Base-by-base conservation (phyloP, 2,329 filamentous ascomycete species). In the Neopestalotiopsis rosae region DNA sequence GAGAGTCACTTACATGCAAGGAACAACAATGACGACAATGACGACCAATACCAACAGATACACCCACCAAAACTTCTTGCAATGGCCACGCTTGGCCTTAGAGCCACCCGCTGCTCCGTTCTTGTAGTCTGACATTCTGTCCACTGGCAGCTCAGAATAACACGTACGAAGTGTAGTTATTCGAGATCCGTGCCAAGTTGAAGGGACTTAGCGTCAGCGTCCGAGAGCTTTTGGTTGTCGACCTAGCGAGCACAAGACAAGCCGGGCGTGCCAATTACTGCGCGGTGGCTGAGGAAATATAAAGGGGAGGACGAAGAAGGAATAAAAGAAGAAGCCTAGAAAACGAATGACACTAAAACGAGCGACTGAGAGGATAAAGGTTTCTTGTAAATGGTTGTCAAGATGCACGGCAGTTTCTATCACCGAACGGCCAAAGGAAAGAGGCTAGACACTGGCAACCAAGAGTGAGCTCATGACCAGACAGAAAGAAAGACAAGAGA, bases 61-160 rank as follows among this genome's bases (percentile, higher is more conserved):
- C 71, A 84, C 74, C 89, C 89, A 91, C 90, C 89, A 91, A 73
- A 86, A 90, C 72, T 81, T 83, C 75, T 79, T 83, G 76, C 85
- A 86, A 76, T 89, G 87, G 61, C 82, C 80, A 67, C 80, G 79
- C 72, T 81, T 80, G 38, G 77, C 77, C 69, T 81, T 79, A 30
- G 69, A 68, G 71, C 79, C 81, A 76, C 82, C 83, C 66, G 75
- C 65, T 20, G 72, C 61, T 24, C 66, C 72, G 70, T 73, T 75
- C 58, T 70, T 34, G 61, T 73, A 72, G 13, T 61, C 65, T 10
- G 65, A 59, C 65, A 67, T 67, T 12, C 32, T 67, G 52, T 40
- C 28, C 5, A n/a, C 28, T n/a, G 57, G n/a, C n/a, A 13, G 12
- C 32, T 63, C 14, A n/a, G 20, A 42, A 45, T 45, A 38, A 42